Base-by-base conservation (phyloP, 169 alveolate species). In the Plasmodium relictum region DNA sequence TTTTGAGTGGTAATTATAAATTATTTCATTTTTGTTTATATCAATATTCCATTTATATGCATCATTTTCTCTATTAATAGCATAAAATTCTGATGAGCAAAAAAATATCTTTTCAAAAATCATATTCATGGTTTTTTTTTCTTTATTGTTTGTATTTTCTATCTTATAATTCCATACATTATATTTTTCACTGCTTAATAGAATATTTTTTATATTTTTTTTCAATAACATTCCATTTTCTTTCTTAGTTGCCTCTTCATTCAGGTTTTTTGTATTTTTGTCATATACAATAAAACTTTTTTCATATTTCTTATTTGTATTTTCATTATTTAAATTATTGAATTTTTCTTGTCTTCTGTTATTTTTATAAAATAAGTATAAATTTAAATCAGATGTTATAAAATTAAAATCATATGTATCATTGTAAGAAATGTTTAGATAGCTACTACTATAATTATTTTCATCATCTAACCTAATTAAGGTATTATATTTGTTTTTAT, bases 11-110 rank as follows among this genome's bases (percentile, higher is more conserved):
- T 66, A 80, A 41, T 48, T 26, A 48, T 80, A 39, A 66, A 20
- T 16, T 39, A 48, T 44, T n/a, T 50, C 44, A 39, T 80, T 26
- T 4, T 59, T 66, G 16, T 50, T 42, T 16, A 39, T 26, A 48
- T 80, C 61, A 8, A 31, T 31, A 58, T 62, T 16, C 90, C 90
- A 80, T 56, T 18, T 52, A 24, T 22, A 68, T 31, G 66, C 22
- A 31, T 68, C 56, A 9, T 80, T 68, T 68, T 66, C 50, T 26
- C 52, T 48, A 44, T 65, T 45, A 24, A 80, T 42, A 31, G 54
- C 80, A 24, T 66, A 80, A 42, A 74, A 74, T 45, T 62, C 58
- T n/a, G 20, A 45, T 9, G 45, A 52, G 24, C 88, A 66, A 52
- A 74, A 72, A 66, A 37, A 80, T 22, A 68, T 69, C 54, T 39